phyloP scores from a whole-genome alignment of 2,329 filamentous ascomycete species.

The Sporothrix mexicana region DNA sequence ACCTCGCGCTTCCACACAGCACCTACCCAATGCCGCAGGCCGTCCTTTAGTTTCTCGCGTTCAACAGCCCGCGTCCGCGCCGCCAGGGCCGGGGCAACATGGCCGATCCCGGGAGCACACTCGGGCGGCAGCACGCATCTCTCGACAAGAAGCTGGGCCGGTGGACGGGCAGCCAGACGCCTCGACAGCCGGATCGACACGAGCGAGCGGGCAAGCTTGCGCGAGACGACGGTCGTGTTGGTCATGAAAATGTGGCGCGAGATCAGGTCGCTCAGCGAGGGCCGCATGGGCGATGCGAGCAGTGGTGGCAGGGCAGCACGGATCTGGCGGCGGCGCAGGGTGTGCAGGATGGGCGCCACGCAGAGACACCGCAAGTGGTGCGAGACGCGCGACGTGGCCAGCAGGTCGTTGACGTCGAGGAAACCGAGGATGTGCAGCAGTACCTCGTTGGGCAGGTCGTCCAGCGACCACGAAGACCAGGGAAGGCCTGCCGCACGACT shows the following conservation, averaged over 20 bases:
- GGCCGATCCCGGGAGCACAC: conserved; percentile 56
- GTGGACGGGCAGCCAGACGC: conserved; percentile 64
- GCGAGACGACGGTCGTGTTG: conserved; percentile 67
- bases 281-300: conserved; percentile 62
- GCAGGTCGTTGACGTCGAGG: conserved; percentile 62
- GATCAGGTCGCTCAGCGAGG: conserved; percentile 67
- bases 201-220: conserved; percentile 66
- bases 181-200: conserved; percentile 69
- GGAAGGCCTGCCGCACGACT: not conserved
- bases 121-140: conserved; percentile 69
- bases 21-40: conserved; percentile 68
- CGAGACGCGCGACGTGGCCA: conserved; percentile 63
- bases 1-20: conserved; percentile 62
- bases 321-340: conserved; percentile 63
- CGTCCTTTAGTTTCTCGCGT: conserved; percentile 70
- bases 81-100: conserved; percentile 65
- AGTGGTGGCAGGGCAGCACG: conserved; percentile 61
- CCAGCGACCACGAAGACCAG: conserved; percentile 38
- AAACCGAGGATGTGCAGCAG: conserved; percentile 61
- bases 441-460: conserved; percentile 61
- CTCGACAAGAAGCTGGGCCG: conserved; percentile 64
- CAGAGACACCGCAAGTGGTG: conserved; percentile 67
- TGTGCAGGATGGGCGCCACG: conserved; percentile 69
- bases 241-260: conserved; percentile 70
- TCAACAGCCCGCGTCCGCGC: conserved; percentile 67